Conservation (phyloP, 106 monocot species). For the Dioscorea zingiberensis region DNA sequence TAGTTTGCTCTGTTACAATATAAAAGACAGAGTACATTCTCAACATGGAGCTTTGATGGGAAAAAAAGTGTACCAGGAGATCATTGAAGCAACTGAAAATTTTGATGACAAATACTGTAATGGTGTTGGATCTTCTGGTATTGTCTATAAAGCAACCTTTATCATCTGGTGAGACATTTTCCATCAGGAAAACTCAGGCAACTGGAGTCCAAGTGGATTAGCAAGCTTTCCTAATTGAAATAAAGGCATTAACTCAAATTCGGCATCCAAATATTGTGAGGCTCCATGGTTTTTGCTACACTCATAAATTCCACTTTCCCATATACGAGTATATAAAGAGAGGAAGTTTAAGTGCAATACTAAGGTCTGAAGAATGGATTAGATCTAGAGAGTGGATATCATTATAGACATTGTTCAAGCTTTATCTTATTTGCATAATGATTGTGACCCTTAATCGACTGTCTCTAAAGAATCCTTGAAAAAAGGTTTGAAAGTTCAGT, state of each 20-base stretch:
- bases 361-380: constrained; percentile 2
- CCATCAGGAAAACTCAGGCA: constrained; percentile 14
- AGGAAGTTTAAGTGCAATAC: constrained; percentile 11
- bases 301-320: not conserved
- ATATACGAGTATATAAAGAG: constrained; percentile 27
- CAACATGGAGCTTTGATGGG: constrained; percentile 14
- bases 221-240: constrained; percentile 14
- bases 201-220: constrained; percentile 4
- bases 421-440: constrained; percentile 20
- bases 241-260: constrained; percentile 10
- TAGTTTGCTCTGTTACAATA: not conserved
- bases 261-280: constrained; percentile 17
- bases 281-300: constrained; percentile 18
- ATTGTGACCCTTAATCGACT: constrained; percentile 5
- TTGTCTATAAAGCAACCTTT: constrained; percentile 14
- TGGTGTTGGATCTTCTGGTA: constrained; percentile 13
- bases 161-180: constrained; percentile 2
- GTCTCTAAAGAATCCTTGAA: too few relatives aligned
- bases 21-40: too few relatives aligned
- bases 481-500: too few relatives aligned
- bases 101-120: constrained; percentile 24
- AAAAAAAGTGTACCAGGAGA: constrained; percentile 3
- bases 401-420: constrained; percentile 18
- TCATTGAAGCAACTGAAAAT: constrained; percentile 19
- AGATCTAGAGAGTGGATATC: constrained; percentile 1